Percentiles rank a stretch among this genome's conserved stretches.
Conservation (phyloP, 2,329 filamentous ascomycete species). For the Pseudogymnoascus sp. region DNA sequence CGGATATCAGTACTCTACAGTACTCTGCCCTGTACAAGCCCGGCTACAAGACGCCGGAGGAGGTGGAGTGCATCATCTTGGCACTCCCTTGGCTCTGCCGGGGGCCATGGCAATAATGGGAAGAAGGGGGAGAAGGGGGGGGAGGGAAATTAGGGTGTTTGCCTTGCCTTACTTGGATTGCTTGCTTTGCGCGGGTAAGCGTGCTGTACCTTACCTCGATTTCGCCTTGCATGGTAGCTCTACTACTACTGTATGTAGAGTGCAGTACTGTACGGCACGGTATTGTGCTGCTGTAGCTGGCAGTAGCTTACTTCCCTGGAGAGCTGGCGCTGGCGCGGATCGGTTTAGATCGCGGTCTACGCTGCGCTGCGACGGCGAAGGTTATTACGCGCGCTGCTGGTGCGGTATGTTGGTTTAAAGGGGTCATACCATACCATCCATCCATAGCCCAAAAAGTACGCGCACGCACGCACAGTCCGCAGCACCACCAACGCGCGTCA, state of each 20-base stretch:
- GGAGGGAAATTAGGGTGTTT: neutral
- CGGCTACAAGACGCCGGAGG: neutral
- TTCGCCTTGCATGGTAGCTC: neutral
- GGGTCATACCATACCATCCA: too few species aligned
- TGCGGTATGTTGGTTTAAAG: too few species aligned
- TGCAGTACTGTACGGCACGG: too few species aligned
- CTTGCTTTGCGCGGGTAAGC: neutral
- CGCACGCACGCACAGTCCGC: neutral
- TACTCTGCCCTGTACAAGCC: too few species aligned
- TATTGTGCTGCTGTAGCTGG: neutral
- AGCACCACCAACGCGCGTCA: neutral
- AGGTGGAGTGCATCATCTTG: neutral
- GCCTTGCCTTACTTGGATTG: neutral
- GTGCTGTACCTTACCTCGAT: neutral
- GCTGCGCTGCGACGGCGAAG: neutral
- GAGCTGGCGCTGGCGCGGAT: neutral
- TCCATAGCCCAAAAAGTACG: neutral
- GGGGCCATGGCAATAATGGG: neutral
- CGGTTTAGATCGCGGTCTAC: neutral
- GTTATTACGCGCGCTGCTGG: neutral
- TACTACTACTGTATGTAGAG: neutral
- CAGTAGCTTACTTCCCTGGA: neutral
- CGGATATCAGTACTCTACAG: too few species aligned
- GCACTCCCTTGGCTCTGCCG: neutral
- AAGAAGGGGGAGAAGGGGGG: neutral